Base-by-base conservation (phyloP, 176 grass and related monocot species). In the Bothriochloa decipiens region DNA sequence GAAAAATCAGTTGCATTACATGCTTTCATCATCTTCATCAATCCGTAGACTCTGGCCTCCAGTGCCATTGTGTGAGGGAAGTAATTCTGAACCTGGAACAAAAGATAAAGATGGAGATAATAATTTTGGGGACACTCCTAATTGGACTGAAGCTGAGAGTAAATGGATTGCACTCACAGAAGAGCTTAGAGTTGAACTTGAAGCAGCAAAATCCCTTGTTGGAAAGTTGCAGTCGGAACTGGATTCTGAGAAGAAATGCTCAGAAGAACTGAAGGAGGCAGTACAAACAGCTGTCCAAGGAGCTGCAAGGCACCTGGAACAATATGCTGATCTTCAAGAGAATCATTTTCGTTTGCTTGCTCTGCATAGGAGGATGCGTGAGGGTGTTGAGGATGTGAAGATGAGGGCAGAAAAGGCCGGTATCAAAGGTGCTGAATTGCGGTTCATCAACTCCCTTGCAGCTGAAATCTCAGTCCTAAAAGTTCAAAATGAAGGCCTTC, bases 321-420 rank as follows among this genome's bases (percentile, higher is more conserved):
- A 99, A 78, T 99, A 99, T 49, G 93, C 93, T 70, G 96, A 99
- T 83, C 92, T 99, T 73, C 91, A 99, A 85, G 96, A 99, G 86
- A 99, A 91, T 45, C 96, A 99, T 82, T 94, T 94, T 82, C 36
- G 74, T 67, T 84, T 99, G 62, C 91, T 92, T 86, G 83, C 81
- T n/a, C 86, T 85, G 78, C 90, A 99, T 61, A 86, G 91, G 68
- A 90, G 82, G 75, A 99, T 94, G 75, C 83, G 87, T 43, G 93
- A 99, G 68, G 96, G 91, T 49, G 78, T 96, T 65, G 93, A 99
- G 53, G 96, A 96, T 50, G 84, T 89, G 33, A 99, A 96, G 76
- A 92, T 65, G 53, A 94, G 86, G 50, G 96, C 96, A 32, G 77
- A 79, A 40, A 96, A 92, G 67, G 96, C 93, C 43, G 93, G 96